phyloP scores from a whole-genome alignment of 1,139 yeast genomes.

The Oligophagozyma castellii region DNA sequence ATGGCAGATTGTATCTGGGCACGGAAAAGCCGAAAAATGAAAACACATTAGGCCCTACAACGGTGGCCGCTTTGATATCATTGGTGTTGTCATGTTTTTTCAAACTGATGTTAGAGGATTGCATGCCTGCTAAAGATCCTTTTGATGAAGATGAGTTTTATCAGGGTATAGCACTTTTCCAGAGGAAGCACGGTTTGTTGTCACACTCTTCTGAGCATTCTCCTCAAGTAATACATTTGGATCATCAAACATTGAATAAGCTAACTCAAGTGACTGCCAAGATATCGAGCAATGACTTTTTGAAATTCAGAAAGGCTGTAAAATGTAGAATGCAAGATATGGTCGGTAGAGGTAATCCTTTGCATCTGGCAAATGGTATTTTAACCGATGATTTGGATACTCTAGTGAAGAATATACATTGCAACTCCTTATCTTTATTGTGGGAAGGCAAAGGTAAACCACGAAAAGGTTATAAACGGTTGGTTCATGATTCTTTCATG shows the following conservation, averaged over 20 bases:
- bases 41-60: slow-evolving; percentile 48
- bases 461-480: slow-evolving; percentile 12
- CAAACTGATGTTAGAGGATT: slow-evolving; percentile 56
- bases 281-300: slow-evolving; percentile 35
- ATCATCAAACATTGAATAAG: slow-evolving; percentile 47
- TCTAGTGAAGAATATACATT: slow-evolving; percentile 29
- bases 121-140: slow-evolving; percentile 79
- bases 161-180: slow-evolving; percentile 51
- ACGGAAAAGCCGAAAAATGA: slow-evolving; percentile 28
- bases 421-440: slow-evolving; percentile 34
- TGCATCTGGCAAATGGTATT: slow-evolving; percentile 32
- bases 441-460: slow-evolving; percentile 35
- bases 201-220: not conserved
- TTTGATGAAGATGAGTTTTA: slow-evolving; percentile 58
- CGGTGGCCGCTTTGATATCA: slow-evolving; percentile 51
- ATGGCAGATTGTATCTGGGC: slow-evolving; percentile 49
- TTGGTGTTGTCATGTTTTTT: slow-evolving; percentile 53
- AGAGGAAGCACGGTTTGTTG: slow-evolving; percentile 45
- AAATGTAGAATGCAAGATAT: slow-evolving; percentile 66
- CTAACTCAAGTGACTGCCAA: slow-evolving; percentile 48
- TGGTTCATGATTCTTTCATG: not conserved
- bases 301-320: slow-evolving; percentile 53
- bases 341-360: slow-evolving; percentile 28
- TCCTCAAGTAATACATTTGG: slow-evolving; percentile 27
- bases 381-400: slow-evolving; percentile 38